Base-by-base conservation (phyloP, 257 asterid species). In the Plantago ovata region DNA sequence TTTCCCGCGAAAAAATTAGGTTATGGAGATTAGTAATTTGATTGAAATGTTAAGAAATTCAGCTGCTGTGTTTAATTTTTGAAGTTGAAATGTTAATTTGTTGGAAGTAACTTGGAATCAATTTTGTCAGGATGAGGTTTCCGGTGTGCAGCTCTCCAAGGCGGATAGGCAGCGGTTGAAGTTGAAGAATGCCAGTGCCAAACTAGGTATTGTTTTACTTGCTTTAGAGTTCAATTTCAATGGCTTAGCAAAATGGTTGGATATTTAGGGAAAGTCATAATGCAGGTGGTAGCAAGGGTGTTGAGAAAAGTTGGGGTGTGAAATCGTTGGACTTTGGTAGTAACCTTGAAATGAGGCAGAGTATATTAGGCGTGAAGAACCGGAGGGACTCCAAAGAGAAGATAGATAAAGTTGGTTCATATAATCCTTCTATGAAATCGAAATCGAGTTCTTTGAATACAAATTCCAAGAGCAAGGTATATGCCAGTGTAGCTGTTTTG, bases 61-160 rank as follows among this genome's bases (percentile, higher is more conserved):
- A 28, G 36, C 48, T 12, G 48, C n/a, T 42, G 15, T 36, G n/a
- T n/a, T n/a, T n/a, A n/a, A n/a, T n/a, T n/a, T n/a, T n/a, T n/a
- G n/a, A n/a, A n/a, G 8, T 28, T 28, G 0, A 28, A 28, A 28
- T 28, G 36, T 28, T 28, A 28, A 3, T 6, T 8, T 28, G 5
- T 24, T 24, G 2, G 32, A 28, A 28, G 36, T 28, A n/a, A n/a
- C n/a, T n/a, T 28, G 36, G 36, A 28, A 28, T 68, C 38, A 32
- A 59, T 65, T 40, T 45, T 58, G n/a, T 19, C 79, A 87, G 98
- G 95, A 82, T 63, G 89, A 82, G 41, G 56, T 61, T 14, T 64
- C 66, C 38, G 83, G 65, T 51, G 71, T 75, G 61, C 53, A 77
- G 51, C 72, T 75, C 61, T 82, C 90, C 33, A 66, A 70, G 65